A percentile compares a stretch with the other conserved stretches of the same genome.
phyloP scores from a whole-genome alignment of 768 basidiomycete species.

The Ramaria sp. region DNA sequence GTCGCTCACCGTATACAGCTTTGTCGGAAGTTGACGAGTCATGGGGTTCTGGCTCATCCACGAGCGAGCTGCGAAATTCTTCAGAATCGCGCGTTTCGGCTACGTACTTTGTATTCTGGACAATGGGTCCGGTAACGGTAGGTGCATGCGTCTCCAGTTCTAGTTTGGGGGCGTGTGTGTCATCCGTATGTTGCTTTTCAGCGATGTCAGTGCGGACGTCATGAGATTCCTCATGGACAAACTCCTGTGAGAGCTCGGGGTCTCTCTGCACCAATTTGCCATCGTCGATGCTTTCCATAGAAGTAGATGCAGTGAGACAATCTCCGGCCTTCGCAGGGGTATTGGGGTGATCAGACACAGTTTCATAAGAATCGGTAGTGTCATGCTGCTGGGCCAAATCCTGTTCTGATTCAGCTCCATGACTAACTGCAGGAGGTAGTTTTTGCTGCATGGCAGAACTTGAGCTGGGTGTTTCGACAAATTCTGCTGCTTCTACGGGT shows the following conservation, averaged over 20 bases:
- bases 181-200: not conserved
- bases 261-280: not conserved
- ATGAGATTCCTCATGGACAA: not conserved
- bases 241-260: not conserved
- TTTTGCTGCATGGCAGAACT: not conserved
- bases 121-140: not conserved
- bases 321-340: not conserved
- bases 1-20: not conserved
- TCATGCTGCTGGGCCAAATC: not conserved
- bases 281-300: not conserved
- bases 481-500: constrained; percentile 3
- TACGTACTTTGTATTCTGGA: not conserved
- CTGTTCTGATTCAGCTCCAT: not conserved
- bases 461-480: not conserved
- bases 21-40: not conserved
- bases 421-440: not conserved
- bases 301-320: not conserved
- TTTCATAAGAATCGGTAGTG: not conserved
- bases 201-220: not conserved
- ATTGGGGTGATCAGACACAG: not conserved
- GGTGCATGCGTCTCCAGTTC: not conserved
- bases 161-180: not conserved
- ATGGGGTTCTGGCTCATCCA: not conserved
- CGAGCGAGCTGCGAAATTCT: not conserved
- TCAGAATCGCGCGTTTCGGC: not conserved